phyloP scores from a whole-genome alignment of 345 rosid species.

The Adansonia digitata region DNA sequence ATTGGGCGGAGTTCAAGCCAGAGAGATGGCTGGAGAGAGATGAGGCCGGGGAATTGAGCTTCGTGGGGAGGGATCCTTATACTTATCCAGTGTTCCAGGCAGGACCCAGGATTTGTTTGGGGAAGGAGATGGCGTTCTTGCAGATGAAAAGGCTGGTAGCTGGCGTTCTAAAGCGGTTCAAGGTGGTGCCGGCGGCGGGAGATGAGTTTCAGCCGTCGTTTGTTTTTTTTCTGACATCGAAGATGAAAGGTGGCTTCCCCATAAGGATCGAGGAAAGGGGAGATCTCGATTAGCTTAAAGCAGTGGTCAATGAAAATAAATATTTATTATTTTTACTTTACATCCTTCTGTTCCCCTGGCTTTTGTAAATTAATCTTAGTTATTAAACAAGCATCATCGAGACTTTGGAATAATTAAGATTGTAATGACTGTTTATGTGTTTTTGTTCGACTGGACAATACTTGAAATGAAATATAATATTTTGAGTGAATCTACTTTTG shows the following conservation, averaged over 20 bases:
- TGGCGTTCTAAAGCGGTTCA: slow-evolving; percentile 36
- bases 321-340: not conserved
- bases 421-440: no score
- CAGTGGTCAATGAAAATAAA: not conserved
- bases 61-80: slow-evolving; percentile 35
- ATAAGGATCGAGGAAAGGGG: slow-evolving; percentile 38
- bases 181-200: slow-evolving; percentile 40
- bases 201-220: slow-evolving; percentile 41
- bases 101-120: slow-evolving; percentile 50
- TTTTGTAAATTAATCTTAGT: no score
- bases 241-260: slow-evolving; percentile 61
- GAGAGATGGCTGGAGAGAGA: slow-evolving; percentile 44
- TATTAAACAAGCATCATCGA: no score
- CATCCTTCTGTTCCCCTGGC: not conserved
- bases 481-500: no score
- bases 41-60: slow-evolving; percentile 34
- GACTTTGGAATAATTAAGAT: no score
- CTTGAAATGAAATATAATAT: no score
- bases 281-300: not conserved
- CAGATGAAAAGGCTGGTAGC: slow-evolving; percentile 49
- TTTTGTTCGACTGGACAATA: no score
- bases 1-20: slow-evolving; percentile 44
- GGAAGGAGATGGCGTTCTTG: slow-evolving; percentile 45
- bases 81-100: slow-evolving; percentile 40
- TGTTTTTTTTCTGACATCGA: slow-evolving; percentile 36